Base-by-base conservation (phyloP, 108 stramenopile genomes). In the Cyclotella baltica region DNA sequence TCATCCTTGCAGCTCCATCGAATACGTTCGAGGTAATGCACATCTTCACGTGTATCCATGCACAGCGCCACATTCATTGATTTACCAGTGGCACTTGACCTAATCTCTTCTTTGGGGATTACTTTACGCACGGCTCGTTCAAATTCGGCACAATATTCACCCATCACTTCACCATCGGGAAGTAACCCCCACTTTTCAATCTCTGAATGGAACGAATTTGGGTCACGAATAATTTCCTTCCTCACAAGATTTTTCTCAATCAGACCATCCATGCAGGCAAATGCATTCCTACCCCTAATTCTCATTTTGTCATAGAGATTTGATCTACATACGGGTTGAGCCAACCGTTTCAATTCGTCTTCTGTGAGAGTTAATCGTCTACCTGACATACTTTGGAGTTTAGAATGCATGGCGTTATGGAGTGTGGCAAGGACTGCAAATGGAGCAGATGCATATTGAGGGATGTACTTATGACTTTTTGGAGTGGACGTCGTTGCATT, bases 371-470 rank as follows among this genome's bases (percentile, higher is more conserved):
- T 75, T 36, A 85, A 53, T 9, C 78, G 66, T 30, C 66, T 35
- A 11, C 78, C 73, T 15, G 77, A 75, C 35, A 77, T 64, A 40
- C 43, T 29, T 20, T 30, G 28, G 31, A 75, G 74, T 34, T 40
- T 68, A 23, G 67, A 65, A 69, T 78, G 67, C 72, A 72, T 77
- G 9, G 77, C 77, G 34, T 53, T 20, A 64, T 77, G 77, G 10
- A 87, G 73, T 23, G 87, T 53, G 46, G 76, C 80, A 18, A 87
- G 47, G 16, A 87, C 82, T 31, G 84, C 67, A 59, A 73, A 87
- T 36, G 87, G 87, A 22, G 83, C 87, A 50, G 84, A 85, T 47
- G 70, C 70, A 55, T 85, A 87, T 85, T 85, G 76, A 11, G 84
- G 87, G 33, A 72, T 78, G 57, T 87, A 85, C 43, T 0, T 29